A percentile compares a stretch with the other conserved stretches of the same genome.
Conservation (phyloP, 805 yeast genomes). For the Kazachstania martiniae region DNA sequence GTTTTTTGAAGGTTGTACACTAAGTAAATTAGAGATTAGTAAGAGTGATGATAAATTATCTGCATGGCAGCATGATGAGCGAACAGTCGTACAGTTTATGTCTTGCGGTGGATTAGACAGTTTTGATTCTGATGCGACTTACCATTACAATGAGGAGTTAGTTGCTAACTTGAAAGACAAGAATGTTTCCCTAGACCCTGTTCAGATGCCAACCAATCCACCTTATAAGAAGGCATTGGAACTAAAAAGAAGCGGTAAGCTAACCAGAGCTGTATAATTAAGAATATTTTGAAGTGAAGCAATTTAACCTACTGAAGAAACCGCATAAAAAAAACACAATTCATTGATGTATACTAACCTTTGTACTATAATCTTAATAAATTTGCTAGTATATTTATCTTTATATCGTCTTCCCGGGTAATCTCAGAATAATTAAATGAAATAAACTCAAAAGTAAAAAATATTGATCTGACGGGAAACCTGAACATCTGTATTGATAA, state of each 20-base stretch:
- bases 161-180: conserved; percentile 2
- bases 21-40: conserved; percentile 4
- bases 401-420: no score
- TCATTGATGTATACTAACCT: no score
- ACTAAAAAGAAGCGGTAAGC: conserved; percentile 65
- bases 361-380: no score
- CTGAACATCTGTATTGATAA: no score
- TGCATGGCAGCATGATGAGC: conserved; percentile 44
- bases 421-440: no score
- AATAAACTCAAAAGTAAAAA: no score
- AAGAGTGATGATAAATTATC: conserved; percentile 24
- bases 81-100: conserved; percentile 78
- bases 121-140: conserved; percentile 93
- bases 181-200: conserved; percentile 62
- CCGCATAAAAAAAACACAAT: no score
- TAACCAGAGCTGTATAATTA: conserved; percentile 25
- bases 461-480: no score
- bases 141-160: conserved; percentile 29
- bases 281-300: background rate
- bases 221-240: conserved; percentile 91
- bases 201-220: conserved; percentile 92
- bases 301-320: no score
- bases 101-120: conserved; percentile 90
- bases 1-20: conserved; percentile 52
- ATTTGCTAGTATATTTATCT: no score